Evolutionary conservation across 2,329 filamentous ascomycete genomes (phyloP), one percentile per base, ranked within the genome.

Genomic region (Huntiella abstrusa): DNA sequence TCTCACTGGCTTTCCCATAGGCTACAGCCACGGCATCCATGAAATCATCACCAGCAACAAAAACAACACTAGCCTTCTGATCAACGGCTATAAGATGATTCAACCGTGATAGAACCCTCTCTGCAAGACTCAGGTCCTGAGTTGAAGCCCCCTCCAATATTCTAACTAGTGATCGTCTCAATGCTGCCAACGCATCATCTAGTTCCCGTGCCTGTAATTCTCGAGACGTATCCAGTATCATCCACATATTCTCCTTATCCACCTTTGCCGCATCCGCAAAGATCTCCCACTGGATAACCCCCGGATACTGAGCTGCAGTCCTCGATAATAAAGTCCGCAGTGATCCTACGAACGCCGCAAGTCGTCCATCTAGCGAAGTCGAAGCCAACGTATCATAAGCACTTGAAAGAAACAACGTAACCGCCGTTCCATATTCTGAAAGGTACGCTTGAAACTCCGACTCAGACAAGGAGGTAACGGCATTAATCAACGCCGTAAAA

Each of bases 1-100:
- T 68, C 13, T 72, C 70, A 48, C 77, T 73, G 59, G 74, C 76
- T 48, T 78, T 69, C 42, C 65, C 69, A 59, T 79, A 87, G 51
- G 77, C 77, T 43, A 64, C 64, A 34, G 75, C 66, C 10, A 94
- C 67, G 1, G 80, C 75, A 58, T 95, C 88, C 15, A 94, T 61
- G 54, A 91, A 88, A 60, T 95, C 88, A 43, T 82, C 86, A 1
- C 88, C 88, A 0, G 81, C 81, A 54, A 93, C 72, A 54, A 94
- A 78, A 53, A 83, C 66, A 1, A 65, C 62, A 15, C 71, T 71
- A 1, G 67, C 64, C 15, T 68, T 64, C 0, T 74, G 65, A 4
- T 77, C 83, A 5, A 65, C 66, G 53, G 75, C 69, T 4, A 85
- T 62, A 3, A 87, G 62, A 43, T 75, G 68, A 49, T 76, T 81